These are phyloP conservation scores for Penicillium digitatum DNA, from an alignment of 2,329 filamentous ascomycete genomes.

Conservation along the genomic window DNA sequence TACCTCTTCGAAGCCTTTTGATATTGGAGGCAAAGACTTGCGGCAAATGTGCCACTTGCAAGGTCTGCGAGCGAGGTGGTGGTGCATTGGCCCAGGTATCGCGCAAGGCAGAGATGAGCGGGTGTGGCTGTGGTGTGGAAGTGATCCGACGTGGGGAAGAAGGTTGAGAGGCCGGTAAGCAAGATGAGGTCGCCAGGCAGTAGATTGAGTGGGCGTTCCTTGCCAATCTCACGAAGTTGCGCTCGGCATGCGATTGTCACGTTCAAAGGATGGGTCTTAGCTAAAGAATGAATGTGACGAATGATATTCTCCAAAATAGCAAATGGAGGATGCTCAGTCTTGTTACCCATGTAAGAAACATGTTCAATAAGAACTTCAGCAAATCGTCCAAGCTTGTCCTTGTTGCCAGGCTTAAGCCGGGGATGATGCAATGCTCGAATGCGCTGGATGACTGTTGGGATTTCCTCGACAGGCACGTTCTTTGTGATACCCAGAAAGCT, in stretches of 20 bases:
- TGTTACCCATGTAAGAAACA: constrained; percentile 55
- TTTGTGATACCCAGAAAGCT: constrained; percentile 66
- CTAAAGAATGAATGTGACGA: constrained; percentile 87
- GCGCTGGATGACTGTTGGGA: constrained; percentile 77
- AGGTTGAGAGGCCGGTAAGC: constrained; percentile 75
- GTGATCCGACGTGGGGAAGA: constrained; percentile 94
- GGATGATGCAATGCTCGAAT: constrained; percentile 91
- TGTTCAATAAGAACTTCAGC: constrained; percentile 51
- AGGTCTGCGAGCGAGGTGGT: constrained; percentile 64
- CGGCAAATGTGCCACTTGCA: constrained; percentile 71
- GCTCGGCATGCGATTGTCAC: constrained; percentile 73
- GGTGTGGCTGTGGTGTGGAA: constrained; percentile 95
- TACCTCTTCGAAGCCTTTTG: constrained; percentile 80
- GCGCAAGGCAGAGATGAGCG: constrained; percentile 75
- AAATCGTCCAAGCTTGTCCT: constrained; percentile 66
- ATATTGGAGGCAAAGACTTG: constrained; percentile 74
- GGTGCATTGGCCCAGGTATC: constrained; percentile 75
- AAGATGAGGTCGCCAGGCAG: constrained; percentile 70
- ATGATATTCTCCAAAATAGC: constrained; percentile 71
- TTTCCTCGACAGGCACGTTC: constrained; percentile 58
- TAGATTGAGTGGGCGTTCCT: constrained; percentile 51
- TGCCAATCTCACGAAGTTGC: constrained; percentile 59
- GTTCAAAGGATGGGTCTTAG: constrained; percentile 75
- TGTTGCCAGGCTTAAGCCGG: constrained; percentile 79
- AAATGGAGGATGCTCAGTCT: constrained; percentile 55